A percentile compares a stretch with the other conserved stretches of the same genome.
Conservation (phyloP, 2,329 filamentous ascomycete species). For the Penicillium sp. region DNA sequence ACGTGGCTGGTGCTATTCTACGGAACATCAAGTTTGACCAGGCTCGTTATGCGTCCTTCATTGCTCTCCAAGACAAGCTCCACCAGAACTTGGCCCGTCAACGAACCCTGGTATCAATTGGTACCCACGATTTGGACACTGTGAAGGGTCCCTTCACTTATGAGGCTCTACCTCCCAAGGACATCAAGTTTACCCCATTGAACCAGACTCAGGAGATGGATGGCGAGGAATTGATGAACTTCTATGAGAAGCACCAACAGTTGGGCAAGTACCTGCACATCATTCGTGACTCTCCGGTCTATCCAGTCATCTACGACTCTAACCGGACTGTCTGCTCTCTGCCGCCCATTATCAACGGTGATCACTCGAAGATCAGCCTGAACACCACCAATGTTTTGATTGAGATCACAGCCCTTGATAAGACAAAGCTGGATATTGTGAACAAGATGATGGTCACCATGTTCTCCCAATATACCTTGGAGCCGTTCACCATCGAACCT, state of each 20-base stretch:
- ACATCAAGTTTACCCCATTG: conserved; percentile 85
- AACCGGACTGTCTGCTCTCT: conserved; percentile 85
- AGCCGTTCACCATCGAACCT: conserved; percentile 90
- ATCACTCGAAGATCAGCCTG: conserved; percentile 93
- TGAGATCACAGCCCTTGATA: conserved; percentile 92
- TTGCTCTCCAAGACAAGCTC: conserved; percentile 93
- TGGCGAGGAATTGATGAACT: conserved; percentile 83
- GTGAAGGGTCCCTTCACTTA: conserved; percentile 95
- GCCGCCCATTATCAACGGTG: conserved; percentile 95
- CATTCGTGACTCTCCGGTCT: conserved; percentile 87
- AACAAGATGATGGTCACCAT: conserved; percentile 94
- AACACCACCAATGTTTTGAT: conserved; percentile 94
- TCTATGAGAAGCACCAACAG: conserved; percentile 92
- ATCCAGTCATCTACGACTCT: conserved; percentile 92
- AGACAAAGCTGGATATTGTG: conserved; percentile 94
- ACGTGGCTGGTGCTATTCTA: conserved; percentile 84
- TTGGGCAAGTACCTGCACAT: conserved; percentile 89
- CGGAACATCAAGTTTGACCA: conserved; percentile 89
- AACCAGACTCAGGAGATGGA: conserved; percentile 91
- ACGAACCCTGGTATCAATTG: conserved; percentile 91
- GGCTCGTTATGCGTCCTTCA: conserved; percentile 94
- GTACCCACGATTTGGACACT: conserved; percentile 93
- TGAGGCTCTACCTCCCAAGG: conserved; percentile 83
- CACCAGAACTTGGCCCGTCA: conserved; percentile 94
- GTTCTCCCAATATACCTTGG: conserved; percentile 88